These are phyloP conservation scores for Aureoboletus auriporus DNA, from an alignment of 768 basidiomycete genomes.

Conservation along the genomic window DNA sequence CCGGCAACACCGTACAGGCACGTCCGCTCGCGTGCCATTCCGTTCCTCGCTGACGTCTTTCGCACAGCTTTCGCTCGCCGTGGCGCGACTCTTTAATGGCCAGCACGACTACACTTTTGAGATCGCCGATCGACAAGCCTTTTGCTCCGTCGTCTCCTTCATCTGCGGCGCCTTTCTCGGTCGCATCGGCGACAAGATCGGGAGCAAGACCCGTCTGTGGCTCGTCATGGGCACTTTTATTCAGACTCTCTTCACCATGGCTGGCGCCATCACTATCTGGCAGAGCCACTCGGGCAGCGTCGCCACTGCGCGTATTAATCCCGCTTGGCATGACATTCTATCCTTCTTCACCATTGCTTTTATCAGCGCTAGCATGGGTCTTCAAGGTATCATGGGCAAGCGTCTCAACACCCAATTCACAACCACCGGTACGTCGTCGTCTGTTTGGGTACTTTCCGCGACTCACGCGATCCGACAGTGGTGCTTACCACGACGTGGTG, in stretches of 20 bases:
- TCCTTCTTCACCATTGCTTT: slow-evolving; percentile 74
- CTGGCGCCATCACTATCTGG: slow-evolving; percentile 66
- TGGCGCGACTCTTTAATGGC: slow-evolving; percentile 73
- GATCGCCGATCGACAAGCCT: slow-evolving; percentile 77
- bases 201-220: slow-evolving; percentile 71
- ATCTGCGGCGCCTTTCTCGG: slow-evolving; percentile 73
- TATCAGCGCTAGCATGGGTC: slow-evolving; percentile 70
- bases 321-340: slow-evolving; percentile 64
- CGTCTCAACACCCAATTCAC: slow-evolving; percentile 75
- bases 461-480: slow-evolving; percentile 38
- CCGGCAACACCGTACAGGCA: slow-evolving; percentile 71
- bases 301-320: slow-evolving; percentile 50
- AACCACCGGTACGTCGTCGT: slow-evolving; percentile 54
- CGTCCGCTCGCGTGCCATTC: slow-evolving; percentile 40
- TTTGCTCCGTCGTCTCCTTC: slow-evolving; percentile 78
- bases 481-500: slow-evolving; percentile 89
- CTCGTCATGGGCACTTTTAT: slow-evolving; percentile 66
- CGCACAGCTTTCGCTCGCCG: slow-evolving; percentile 64
- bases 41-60: not conserved
- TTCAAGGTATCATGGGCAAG: slow-evolving; percentile 87
- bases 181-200: slow-evolving; percentile 80
- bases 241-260: slow-evolving; percentile 76
- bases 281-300: slow-evolving; percentile 57
- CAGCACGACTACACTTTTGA: slow-evolving; percentile 61
- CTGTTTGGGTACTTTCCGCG: not conserved